These are phyloP conservation scores for Dunaliella salina DNA, from an alignment of 163 green algal genomes.

Conservation along the genomic window DNA sequence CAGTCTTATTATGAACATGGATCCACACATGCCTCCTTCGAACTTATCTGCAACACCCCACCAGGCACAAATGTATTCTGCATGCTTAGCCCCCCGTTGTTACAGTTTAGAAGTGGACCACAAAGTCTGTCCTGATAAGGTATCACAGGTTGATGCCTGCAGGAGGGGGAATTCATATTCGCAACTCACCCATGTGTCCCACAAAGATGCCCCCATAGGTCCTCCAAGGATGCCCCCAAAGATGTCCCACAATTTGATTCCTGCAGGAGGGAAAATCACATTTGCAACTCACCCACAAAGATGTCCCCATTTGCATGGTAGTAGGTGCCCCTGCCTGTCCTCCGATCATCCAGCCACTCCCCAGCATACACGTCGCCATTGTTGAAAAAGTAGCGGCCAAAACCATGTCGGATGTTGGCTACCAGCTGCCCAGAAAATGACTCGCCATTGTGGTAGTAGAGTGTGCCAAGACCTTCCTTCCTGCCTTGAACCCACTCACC, in stretches of 20 bases:
- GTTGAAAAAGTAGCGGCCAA: slow-evolving; percentile 21
- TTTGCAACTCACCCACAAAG: slow-evolving; percentile 21
- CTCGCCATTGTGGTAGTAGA: slow-evolving; percentile 42
- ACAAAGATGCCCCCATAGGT: slow-evolving; percentile 33
- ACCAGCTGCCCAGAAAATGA: slow-evolving; percentile 43
- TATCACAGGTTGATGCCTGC: no score
- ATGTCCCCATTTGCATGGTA: slow-evolving; percentile 36
- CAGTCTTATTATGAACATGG: no score
- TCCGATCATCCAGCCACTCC: slow-evolving; percentile 48
- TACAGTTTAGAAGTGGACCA: no score
- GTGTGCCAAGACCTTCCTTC: slow-evolving; percentile 42
- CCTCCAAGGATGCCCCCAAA: no score
- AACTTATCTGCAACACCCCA: no score
- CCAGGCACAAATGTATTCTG: no score
- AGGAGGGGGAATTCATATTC: no score
- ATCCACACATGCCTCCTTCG: no score
- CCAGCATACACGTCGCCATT: slow-evolving; percentile 59
- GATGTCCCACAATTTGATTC: no score
- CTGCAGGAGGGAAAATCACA: neutral
- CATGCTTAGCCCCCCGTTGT: no score
- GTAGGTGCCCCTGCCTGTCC: slow-evolving; percentile 46
- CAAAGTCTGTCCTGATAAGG: no score
- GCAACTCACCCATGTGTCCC: slow-evolving; percentile 19
- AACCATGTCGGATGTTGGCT: slow-evolving; percentile 39
- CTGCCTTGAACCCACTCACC: slow-evolving; percentile 52